Evolutionary conservation across 1,284 basidiomycete species (phyloP), one percentile per base, ranked within the genome.

Genomic region (Cryptococcus deneoformans): DNA sequence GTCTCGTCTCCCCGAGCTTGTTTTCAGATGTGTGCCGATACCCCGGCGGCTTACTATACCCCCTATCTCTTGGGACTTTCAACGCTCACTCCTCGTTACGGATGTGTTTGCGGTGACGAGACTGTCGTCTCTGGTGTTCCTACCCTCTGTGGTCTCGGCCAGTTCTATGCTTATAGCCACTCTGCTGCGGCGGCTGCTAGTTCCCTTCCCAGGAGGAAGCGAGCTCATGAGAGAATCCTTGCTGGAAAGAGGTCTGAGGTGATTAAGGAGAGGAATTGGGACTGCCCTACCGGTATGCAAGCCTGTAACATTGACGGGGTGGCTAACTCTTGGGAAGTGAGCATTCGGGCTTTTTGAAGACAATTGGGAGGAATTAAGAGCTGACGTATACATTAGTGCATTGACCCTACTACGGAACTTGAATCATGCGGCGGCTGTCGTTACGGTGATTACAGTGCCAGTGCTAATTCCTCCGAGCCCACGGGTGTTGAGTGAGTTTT

Each of bases 341-440:
- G 54, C 50, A 9, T 6, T 52, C 6, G 48, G 36, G 16, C 35
- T 38, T 12, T 14, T n/a, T 34, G 29, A 29, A 29, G 29, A 29
- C 29, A 29, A 29, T 50, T 50, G 6, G 16, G 9, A 16, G 43
- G 12, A 12, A 44, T 20, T 24, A 29, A n/a, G 14, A 10, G 34
- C 47, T 49, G 34, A 49, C 34, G 29, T 29, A 29, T 29, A 16
- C 11, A 5, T 9, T 12, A 49, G 47, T 49, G 47, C 36, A 35
- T 49, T 16, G 47, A 49, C 47, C 29, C 47, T 35, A 37, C 12
- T 11, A 16, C 34, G 9, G 47, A 49, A 29, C 47, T 49, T 16
- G 59, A 61, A 43, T 58, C 59, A 2, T 61, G 59, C 46, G 56
- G 59, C 12, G 59, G 59, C 12, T 61, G 59, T 16, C 42, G 53